Percentiles rank a stretch among this genome's conserved stretches.
Conservation (phyloP, 257 asterid species). For the Thymus quinquecostatus region DNA sequence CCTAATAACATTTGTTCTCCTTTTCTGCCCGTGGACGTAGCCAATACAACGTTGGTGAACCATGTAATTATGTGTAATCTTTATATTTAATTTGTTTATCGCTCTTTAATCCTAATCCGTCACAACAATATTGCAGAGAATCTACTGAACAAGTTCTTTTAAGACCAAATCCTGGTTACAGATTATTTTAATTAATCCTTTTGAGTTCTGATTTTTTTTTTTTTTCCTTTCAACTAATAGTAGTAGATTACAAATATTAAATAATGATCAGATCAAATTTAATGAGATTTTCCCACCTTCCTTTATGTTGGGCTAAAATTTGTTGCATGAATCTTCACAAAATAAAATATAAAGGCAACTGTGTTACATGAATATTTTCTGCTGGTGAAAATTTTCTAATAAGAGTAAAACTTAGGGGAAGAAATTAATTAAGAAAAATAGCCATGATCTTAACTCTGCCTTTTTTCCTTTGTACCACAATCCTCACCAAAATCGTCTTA, state of each 20-base stretch:
- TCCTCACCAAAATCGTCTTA: slow-evolving; percentile 39
- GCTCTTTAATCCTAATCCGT: too few relatives aligned
- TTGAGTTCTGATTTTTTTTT: neutral
- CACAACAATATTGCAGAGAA: neutral
- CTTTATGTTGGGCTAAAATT: neutral
- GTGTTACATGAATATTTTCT: slow-evolving; percentile 18
- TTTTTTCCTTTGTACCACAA: slow-evolving; percentile 34
- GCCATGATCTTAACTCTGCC: slow-evolving; percentile 25
- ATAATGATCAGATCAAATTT: neutral
- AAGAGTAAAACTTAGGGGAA: neutral
- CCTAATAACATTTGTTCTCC: too few relatives aligned
- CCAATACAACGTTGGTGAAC: too few relatives aligned
- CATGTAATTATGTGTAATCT: too few relatives aligned
- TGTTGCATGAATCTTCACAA: slow-evolving; percentile 11
- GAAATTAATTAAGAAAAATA: neutral
- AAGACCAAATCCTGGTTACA: neutral
- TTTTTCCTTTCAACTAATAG: too few relatives aligned
- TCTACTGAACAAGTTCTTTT: neutral
- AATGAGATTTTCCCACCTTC: slow-evolving; percentile 21
- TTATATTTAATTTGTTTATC: too few relatives aligned
- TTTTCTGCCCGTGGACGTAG: too few relatives aligned
- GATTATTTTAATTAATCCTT: slow-evolving; percentile 1
- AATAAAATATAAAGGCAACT: neutral
- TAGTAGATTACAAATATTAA: neutral
- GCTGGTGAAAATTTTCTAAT: neutral